Base-by-base conservation (phyloP, 169 alveolate species). In the Amoebophrya sp. region DNA sequence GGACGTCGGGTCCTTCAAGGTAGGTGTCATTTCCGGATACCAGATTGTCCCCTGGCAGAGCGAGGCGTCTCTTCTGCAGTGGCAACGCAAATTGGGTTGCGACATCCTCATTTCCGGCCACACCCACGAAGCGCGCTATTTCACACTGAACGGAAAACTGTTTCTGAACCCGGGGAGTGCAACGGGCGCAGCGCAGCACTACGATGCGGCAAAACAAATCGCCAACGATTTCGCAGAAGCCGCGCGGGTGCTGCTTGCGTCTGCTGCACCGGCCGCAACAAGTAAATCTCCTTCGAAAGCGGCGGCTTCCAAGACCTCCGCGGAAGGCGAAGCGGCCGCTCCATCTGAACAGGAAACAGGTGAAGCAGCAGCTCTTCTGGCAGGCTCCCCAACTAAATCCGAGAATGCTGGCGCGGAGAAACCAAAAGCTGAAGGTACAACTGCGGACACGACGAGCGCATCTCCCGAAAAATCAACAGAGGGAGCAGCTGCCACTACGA, bases 141-240 rank as follows among this genome's bases (percentile, higher is more conserved):
- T 65, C 83, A 18, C 83, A 1, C 26, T 65, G 83, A 18, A 65
- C 2, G n/a, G n/a, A 29, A 65, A 65, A 36, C 26, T 65, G 83
- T 65, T 65, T 65, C 83, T 65, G 83, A 65, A 65, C 83, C 83
- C 83, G 12, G 83, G 83, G 33, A 12, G 36, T 36, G 83, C 83
- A 36, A 65, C 83, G 39, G 83, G 83, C 33, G 83, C 83, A 36
- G 83, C 83, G 33, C 83, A 65, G 83, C 83, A 65, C 83, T 65
- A 65, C 83, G 83, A 65, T 36, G 83, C n/a, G 33, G 26, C 33
- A 6, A 6, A 26, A 36, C 83, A 26, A 29, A 26, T 65, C 83
- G 83, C 83, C 36, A 65, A 6, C 83, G 83, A 65, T 36, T 65
- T 65, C 83, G 12, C 83, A 18, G n/a, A 26, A 29, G 83, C 83